Evolutionary conservation across 106 monocot species (phyloP).

Genomic region (Allium cepa): DNA sequence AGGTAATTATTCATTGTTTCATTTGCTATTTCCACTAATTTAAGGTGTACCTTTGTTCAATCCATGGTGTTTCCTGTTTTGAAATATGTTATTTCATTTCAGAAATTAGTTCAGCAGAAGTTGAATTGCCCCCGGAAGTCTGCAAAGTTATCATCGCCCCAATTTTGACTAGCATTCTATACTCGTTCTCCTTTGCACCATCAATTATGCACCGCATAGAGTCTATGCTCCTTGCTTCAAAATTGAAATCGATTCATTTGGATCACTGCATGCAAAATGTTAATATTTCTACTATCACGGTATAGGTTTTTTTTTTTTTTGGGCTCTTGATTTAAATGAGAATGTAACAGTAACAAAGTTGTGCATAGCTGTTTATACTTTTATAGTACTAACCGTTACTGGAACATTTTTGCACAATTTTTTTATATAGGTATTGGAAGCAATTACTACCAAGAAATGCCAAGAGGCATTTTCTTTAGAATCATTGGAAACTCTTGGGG

Average conservation of each 20-base stretch:
- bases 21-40: no score
- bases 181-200: conserved; percentile 37
- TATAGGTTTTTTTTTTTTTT: not conserved
- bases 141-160: conserved; percentile 46
- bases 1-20: no score
- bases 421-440: conserved; percentile 45
- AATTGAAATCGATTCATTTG: conserved; percentile 16
- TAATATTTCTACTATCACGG: conserved; percentile 31
- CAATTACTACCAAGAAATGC: conserved; percentile 60
- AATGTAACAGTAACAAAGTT: not conserved
- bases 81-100: not conserved
- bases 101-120: conserved; percentile 13
- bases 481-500: conserved; percentile 66
- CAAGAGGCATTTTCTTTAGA: conserved; percentile 49
- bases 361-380: no score
- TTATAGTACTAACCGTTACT: not conserved
- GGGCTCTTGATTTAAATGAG: not conserved
- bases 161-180: conserved; percentile 20
- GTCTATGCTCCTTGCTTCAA: conserved; percentile 39
- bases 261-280: conserved; percentile 19
- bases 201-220: conserved; percentile 59
- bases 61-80: no score
- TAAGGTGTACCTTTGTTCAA: no score
- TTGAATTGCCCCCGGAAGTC: conserved; percentile 72
- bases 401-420: not conserved